Percentiles rank a stretch among this genome's conserved stretches.
phyloP scores from a whole-genome alignment of 345 rosid species.

The Syzygium grande region DNA sequence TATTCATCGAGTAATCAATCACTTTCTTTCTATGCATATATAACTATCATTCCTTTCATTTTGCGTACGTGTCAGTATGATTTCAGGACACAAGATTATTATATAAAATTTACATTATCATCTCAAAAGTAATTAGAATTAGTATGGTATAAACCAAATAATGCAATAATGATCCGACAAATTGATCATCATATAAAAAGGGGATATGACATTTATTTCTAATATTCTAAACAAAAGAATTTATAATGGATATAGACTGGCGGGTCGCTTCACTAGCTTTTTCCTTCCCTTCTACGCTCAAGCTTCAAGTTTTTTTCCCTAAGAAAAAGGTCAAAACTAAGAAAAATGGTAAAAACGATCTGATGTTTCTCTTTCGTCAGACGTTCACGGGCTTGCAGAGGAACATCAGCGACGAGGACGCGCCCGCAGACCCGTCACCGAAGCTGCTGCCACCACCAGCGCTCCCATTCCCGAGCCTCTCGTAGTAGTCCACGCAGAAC shows the following conservation, averaged over 20 bases:
- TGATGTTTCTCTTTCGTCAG: slow-evolving; percentile 8
- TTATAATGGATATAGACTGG: neutral
- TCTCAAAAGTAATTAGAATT: neutral
- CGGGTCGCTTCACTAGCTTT: neutral
- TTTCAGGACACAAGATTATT: too few relatives aligned
- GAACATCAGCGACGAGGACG: slow-evolving; percentile 67
- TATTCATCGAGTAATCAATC: neutral
- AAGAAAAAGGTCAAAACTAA: neutral
- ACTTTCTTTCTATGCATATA: neutral
- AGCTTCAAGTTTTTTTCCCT: neutral
- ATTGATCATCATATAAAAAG: neutral
- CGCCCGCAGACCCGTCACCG: slow-evolving; percentile 24
- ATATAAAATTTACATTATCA: neutral
- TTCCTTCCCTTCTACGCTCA: neutral
- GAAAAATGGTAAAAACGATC: neutral
- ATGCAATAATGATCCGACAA: neutral
- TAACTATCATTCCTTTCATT: neutral
- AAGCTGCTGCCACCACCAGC: slow-evolving; percentile 8
- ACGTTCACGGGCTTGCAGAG: slow-evolving; percentile 84
- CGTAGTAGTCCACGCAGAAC: slow-evolving; percentile 78
- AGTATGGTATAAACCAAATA: neutral
- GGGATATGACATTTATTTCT: neutral
- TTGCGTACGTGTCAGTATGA: neutral
- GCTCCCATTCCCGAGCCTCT: slow-evolving; percentile 34
- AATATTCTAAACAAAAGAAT: neutral